Evolutionary conservation across 768 basidiomycete genomes (phyloP).

Genomic region (Mycena belliarum): DNA sequence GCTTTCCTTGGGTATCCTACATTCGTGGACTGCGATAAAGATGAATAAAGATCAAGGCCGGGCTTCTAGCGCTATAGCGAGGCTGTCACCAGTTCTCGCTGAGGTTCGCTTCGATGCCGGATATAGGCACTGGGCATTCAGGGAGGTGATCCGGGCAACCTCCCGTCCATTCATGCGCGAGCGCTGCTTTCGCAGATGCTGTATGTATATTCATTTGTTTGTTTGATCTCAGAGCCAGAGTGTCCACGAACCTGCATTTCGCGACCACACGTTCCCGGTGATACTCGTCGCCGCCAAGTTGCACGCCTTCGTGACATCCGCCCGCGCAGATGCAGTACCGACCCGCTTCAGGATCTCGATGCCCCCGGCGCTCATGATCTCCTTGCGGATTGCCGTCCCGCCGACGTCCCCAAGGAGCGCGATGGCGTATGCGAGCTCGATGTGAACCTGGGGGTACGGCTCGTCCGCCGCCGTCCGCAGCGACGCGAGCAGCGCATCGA

Average conservation of each 20-base stretch:
- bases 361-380: slow-evolving; percentile 31
- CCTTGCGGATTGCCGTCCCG: slow-evolving; percentile 26
- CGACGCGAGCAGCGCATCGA: slow-evolving; percentile 29
- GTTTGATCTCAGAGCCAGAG: not conserved
- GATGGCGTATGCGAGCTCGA: slow-evolving; percentile 28
- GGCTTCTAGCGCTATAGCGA: too few species aligned
- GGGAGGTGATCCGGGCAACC: slow-evolving; percentile 12
- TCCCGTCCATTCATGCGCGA: slow-evolving; percentile 19
- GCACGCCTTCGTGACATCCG: slow-evolving; percentile 29
- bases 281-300: slow-evolving; percentile 27
- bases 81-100: slow-evolving; percentile 3
- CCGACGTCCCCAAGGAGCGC: slow-evolving; percentile 30
- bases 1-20: too few species aligned
- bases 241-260: slow-evolving; percentile 24
- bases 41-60: not conserved
- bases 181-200: slow-evolving; percentile 21
- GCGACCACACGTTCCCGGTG: slow-evolving; percentile 28
- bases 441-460: slow-evolving; percentile 26
- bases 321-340: slow-evolving; percentile 3
- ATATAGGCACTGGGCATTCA: slow-evolving; percentile 9
- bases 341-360: slow-evolving; percentile 28
- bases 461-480: slow-evolving; percentile 27
- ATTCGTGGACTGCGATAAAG: too few species aligned
- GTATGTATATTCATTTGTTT: not conserved
- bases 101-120: not conserved